Base-by-base conservation (phyloP, 1,284 basidiomycete genomes). In the Neotropicomus parvogracilis region DNA sequence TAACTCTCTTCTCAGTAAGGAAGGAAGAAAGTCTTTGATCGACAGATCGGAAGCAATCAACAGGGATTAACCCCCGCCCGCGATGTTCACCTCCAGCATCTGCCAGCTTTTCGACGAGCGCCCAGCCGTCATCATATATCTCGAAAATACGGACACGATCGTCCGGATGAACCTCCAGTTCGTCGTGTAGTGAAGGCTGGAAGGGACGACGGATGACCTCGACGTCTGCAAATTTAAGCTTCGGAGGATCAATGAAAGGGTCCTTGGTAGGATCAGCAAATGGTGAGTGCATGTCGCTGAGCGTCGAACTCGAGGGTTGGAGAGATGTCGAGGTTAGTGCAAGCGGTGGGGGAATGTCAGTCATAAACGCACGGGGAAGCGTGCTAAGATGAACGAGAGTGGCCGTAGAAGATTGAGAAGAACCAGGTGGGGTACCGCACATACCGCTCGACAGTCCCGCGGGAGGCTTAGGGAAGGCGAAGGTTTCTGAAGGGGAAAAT, bases 91-190 rank as follows among this genome's bases (percentile, higher is more conserved):
- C n/a, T 7, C 19, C 27, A 2, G 28, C 6, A 7, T 8, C 48
- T 41, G 58, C 54, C 35, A 72, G 53, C 55, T 72, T 76, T 60
- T 80, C 76, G 14, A 81, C 73, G 47, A 75, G 58, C 1, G 73
- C 73, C 85, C 85, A 88, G 0, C 84, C 85, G 59, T 87, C 85
- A 53, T 84, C 79, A 60, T 78, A 88, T 12, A 75, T 59, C 40
- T 69, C 68, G 16, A 83, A 10, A 32, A 87, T 64, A 53, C 67
- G 73, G 14, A 87, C 77, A 12, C 57, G 54, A 40, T 87, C 83
- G 4, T 75, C 78, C 1, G 69, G 68, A 1, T 24, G 36, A 1
- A 85, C 81, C 1, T 63, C 54, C 7, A 88, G 59, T 60, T 88
- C 85, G 56, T 88, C 85, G 3, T 67, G 60, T 20, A 81, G 67